Evolutionary conservation across 441 rosid genomes (phyloP).

Genomic region (Pelargonium myrrhifolium): DNA sequence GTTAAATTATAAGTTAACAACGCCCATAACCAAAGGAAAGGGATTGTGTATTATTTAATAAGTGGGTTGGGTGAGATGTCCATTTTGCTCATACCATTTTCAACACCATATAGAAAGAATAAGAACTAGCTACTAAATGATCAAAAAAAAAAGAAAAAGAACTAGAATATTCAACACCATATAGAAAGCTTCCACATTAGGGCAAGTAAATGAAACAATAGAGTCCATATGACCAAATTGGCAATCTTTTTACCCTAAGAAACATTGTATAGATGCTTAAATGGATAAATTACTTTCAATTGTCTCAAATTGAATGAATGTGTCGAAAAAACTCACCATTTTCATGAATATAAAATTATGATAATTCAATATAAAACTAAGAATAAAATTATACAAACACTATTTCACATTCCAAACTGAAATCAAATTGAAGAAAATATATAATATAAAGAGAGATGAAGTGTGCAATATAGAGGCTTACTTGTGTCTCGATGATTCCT

Average conservation of each 20-base stretch:
- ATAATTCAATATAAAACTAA: too few species aligned
- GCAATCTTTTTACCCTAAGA: not conserved
- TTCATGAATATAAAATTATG: too few species aligned
- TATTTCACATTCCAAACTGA: not conserved
- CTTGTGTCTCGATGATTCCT: constrained; percentile 90
- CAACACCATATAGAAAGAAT: too few species aligned
- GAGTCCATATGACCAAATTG: not conserved
- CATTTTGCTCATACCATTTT: too few species aligned
- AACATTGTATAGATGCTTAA: not conserved
- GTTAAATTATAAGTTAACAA: too few species aligned
- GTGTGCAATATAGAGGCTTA: constrained; percentile 7
- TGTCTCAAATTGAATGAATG: too few species aligned
- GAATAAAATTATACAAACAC: too few species aligned
- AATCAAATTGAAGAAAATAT: not conserved
- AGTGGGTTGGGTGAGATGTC: too few species aligned
- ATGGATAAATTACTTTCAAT: too few species aligned
- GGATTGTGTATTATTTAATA: too few species aligned
- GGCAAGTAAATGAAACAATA: not conserved
- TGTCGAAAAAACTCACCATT: too few species aligned
- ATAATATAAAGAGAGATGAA: not conserved
- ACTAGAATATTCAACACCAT: not conserved
- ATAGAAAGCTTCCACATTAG: not conserved
- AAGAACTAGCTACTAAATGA: not conserved
- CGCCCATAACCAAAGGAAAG: too few species aligned
- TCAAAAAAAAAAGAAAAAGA: not conserved